Conservation (phyloP, 768 basidiomycete species). For the Tricholoma terreum region DNA sequence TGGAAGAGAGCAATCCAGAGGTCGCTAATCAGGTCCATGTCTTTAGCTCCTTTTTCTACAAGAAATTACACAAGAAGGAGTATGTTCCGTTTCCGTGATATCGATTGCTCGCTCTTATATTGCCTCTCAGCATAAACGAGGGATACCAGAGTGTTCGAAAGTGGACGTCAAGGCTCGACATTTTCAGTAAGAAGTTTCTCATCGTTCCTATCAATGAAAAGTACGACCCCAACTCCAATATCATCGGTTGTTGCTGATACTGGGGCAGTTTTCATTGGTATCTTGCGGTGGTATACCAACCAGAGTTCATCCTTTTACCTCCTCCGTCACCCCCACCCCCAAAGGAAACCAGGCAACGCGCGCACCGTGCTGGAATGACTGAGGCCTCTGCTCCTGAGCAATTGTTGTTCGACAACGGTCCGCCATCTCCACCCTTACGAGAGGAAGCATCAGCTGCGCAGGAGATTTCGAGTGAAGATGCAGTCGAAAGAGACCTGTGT, state of each 20-base stretch:
- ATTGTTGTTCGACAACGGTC: not conserved
- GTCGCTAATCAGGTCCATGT: conserved; percentile 77
- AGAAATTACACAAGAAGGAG: conserved; percentile 80
- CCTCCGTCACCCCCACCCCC: conserved; percentile 5
- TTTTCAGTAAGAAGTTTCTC: conserved; percentile 90
- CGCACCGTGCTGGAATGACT: not conserved
- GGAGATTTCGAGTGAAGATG: conserved; percentile 25
- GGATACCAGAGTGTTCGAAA: conserved; percentile 86
- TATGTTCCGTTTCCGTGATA: conserved; percentile 25
- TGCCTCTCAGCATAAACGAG: conserved; percentile 41
- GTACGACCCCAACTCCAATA: conserved; percentile 41
- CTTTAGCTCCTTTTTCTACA: conserved; percentile 98
- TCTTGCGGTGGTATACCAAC: conserved; percentile 88
- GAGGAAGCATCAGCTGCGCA: not conserved
- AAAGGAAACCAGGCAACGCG: conserved; percentile 7
- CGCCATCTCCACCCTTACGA: not conserved
- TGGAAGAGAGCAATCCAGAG: conserved; percentile 52
- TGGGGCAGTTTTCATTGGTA: conserved; percentile 88
- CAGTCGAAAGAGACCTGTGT: conserved; percentile 31
- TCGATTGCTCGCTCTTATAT: conserved; percentile 3
- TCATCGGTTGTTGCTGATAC: not conserved
- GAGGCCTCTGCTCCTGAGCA: not conserved
- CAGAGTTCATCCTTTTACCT: conserved; percentile 57
- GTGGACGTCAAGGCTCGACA: conserved; percentile 87
- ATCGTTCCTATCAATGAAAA: conserved; percentile 97